Evolutionary conservation across 371 early-diverging fungal species (phyloP), one percentile per base, ranked within the genome.

Genomic region (Syncephalis plumigaleata): DNA sequence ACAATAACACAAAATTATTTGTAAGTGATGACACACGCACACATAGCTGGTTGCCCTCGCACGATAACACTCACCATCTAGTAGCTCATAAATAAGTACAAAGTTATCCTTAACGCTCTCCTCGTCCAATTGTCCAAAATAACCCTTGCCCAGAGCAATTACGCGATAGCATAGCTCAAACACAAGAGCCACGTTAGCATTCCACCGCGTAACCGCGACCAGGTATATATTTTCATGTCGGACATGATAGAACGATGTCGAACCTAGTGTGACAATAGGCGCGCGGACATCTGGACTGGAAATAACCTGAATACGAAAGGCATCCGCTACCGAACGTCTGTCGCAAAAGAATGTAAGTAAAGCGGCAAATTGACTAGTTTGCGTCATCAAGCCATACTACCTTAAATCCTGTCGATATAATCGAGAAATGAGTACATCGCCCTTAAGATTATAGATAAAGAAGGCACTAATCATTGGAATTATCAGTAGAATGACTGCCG

Each of bases 361-460:
- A 21, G 1, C 44, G 15, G 15, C 2, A 43, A 43, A 43, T n/a
- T 15, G 15, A 21, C 16, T 21, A 43, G 16, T 16, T 18, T 13
- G n/a, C n/a, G n/a, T n/a, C n/a, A n/a, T n/a, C n/a, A n/a, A n/a
- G n/a, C n/a, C n/a, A 43, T 16, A n/a, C 20, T 73, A 91, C 93
- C 87, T 90, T 39, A 90, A 71, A 60, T 96, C 97, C 51, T 85
- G 84, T 31, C 95, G 76, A 60, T 91, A 95, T 20, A 90, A 66
- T 50, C 96, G 74, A 20, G 92, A 91, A 53, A 96, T 92, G 47
- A 96, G 86, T n/a, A 94, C 91, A 59, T 96, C 96, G 27, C 97
- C 96, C 59, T 94, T 94, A 53, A 84, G 86, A 65, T 88, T 93
- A 56, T 86, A 90, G 50, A 90, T 86, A 69, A 94, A 93, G 46